Conservation (phyloP, 768 basidiomycete species). For the Boletus huronensis region DNA sequence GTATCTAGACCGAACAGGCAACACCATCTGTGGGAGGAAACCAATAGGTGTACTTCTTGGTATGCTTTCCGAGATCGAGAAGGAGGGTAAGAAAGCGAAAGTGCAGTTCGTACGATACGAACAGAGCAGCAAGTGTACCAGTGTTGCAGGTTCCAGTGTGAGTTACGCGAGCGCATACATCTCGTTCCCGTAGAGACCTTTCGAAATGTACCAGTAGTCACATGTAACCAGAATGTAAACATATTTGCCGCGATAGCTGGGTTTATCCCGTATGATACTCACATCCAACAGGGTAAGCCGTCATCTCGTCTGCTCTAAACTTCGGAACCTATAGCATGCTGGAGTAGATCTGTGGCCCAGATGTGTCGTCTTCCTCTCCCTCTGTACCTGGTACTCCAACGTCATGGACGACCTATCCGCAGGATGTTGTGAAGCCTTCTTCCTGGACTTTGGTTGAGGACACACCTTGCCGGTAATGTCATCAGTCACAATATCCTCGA, state of each 20-base stretch:
- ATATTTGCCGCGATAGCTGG: not conserved
- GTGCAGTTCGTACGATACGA: slow-evolving; percentile 90
- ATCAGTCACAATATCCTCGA: slow-evolving; percentile 62
- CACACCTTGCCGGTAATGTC: slow-evolving; percentile 54
- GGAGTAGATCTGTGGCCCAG: slow-evolving; percentile 45
- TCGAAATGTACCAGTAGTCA: slow-evolving; percentile 3
- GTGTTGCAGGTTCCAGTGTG: slow-evolving; percentile 79
- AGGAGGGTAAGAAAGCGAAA: slow-evolving; percentile 30
- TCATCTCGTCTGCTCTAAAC: not conserved
- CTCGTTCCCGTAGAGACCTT: slow-evolving; percentile 37
- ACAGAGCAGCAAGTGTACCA: slow-evolving; percentile 78
- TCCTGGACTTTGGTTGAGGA: not conserved
- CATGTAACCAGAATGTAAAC: not conserved
- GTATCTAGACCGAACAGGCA: slow-evolving; percentile 73
- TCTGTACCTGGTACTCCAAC: slow-evolving; percentile 68
- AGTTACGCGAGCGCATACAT: slow-evolving; percentile 94
- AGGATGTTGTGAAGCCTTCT: not conserved
- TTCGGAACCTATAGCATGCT: slow-evolving; percentile 15
- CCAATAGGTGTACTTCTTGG: slow-evolving; percentile 92
- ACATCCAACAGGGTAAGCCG: not conserved
- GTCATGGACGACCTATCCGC: slow-evolving; percentile 62
- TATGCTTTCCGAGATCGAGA: slow-evolving; percentile 59
- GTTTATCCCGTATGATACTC: not conserved
- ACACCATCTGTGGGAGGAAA: slow-evolving; percentile 96
- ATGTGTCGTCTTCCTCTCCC: slow-evolving; percentile 50